Evolutionary conservation across 352 stramenopile species (phyloP).

Genomic region (Pythium myriotylum): DNA sequence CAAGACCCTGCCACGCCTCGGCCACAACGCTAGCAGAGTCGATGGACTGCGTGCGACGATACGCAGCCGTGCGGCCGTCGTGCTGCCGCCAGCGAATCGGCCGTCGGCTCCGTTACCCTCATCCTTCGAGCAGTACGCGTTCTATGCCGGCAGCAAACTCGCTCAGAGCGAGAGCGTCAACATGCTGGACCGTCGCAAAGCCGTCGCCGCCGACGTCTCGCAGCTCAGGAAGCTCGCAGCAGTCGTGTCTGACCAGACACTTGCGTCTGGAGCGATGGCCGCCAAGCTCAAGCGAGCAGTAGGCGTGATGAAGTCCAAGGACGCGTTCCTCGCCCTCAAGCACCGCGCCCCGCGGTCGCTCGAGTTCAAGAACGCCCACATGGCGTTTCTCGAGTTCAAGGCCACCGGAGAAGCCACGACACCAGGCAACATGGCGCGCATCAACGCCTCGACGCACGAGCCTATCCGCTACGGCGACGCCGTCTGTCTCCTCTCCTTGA

Average conservation of each 20-base stretch:
- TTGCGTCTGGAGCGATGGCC: background rate
- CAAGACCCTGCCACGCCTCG: background rate
- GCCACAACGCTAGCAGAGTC: slow-evolving; percentile 7
- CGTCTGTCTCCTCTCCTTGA: slow-evolving; percentile 57
- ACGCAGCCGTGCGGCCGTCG: slow-evolving; percentile 29
- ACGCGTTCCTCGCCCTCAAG: slow-evolving; percentile 31
- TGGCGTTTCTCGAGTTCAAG: slow-evolving; percentile 67
- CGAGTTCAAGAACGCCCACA: slow-evolving; percentile 50
- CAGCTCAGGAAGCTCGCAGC: slow-evolving; percentile 41
- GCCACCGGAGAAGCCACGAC: background rate
- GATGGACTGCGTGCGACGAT: slow-evolving; percentile 16
- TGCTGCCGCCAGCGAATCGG: background rate
- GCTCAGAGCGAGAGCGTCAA: slow-evolving; percentile 36
- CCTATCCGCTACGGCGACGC: slow-evolving; percentile 64
- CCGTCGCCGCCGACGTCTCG: slow-evolving; percentile 29
- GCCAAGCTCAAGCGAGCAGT: slow-evolving; percentile 17
- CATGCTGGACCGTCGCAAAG: slow-evolving; percentile 45
- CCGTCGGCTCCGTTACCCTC: background rate
- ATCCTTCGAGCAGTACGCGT: slow-evolving; percentile 40
- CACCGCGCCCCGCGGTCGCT: background rate
- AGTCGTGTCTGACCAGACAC: background rate
- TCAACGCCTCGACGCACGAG: slow-evolving; percentile 50
- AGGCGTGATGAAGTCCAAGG: slow-evolving; percentile 16
- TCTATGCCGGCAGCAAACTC: slow-evolving; percentile 54
- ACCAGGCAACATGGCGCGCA: slow-evolving; percentile 28